A percentile compares a stretch with the other conserved stretches of the same genome.
These are phyloP conservation scores for Eleusine coracana DNA, from an alignment of 176 grass and related monocot genomes.

Conservation along the genomic window DNA sequence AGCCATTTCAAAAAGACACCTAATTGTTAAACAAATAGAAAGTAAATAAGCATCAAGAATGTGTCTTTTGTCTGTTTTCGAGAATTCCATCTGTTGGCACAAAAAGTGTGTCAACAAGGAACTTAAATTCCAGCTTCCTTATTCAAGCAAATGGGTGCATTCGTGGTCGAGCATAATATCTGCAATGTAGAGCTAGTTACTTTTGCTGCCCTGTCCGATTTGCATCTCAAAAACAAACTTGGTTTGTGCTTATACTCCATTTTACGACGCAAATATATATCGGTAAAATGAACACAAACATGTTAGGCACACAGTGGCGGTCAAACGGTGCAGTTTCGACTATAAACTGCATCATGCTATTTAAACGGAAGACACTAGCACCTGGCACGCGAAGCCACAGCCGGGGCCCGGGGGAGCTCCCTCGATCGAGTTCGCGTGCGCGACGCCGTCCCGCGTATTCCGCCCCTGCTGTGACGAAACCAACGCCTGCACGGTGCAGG, in stretches of 20 bases:
- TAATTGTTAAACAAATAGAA: background rate
- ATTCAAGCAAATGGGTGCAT: background rate
- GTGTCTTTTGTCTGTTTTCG: background rate
- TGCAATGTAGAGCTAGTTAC: background rate
- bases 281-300: background rate
- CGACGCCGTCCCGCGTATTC: no score
- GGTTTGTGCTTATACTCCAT: background rate
- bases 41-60: background rate
- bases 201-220: background rate
- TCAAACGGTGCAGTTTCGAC: background rate
- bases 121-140: background rate
- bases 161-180: no score
- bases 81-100: background rate
- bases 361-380: background rate
- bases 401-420: no score
- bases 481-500: no score
- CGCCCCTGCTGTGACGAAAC: no score
- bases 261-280: background rate
- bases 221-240: background rate
- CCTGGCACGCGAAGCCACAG: background rate
- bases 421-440: no score
- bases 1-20: background rate
- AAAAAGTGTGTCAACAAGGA: background rate
- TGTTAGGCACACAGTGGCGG: background rate
- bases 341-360: background rate